phyloP scores from a whole-genome alignment of 352 stramenopile genomes.

The Phytophthora sp. region DNA sequence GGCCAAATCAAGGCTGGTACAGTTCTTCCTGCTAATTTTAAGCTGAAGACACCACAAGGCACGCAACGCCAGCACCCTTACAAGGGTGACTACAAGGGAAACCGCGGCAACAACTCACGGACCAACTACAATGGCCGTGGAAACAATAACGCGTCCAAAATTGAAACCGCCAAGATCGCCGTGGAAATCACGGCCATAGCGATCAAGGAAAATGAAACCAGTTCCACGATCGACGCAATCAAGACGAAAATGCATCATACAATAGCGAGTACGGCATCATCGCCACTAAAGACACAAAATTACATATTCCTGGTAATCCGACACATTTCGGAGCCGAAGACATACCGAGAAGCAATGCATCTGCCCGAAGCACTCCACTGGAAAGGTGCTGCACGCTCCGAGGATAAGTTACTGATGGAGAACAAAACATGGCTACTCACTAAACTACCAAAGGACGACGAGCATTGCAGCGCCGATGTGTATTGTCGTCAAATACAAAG shows the following conservation, averaged over 20 bases:
- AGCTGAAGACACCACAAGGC: background rate
- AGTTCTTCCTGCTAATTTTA: slow-evolving; percentile 17
- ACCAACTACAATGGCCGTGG: background rate
- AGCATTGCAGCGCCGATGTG: background rate
- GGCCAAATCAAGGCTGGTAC: too few species aligned
- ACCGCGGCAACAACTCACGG: background rate
- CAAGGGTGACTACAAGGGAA: slow-evolving; percentile 4
- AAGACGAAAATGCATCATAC: background rate
- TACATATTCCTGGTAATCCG: slow-evolving; percentile 3
- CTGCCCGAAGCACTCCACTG: slow-evolving; percentile 8
- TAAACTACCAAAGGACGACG: background rate
- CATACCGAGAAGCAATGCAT: slow-evolving; percentile 6
- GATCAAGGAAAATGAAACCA: background rate
- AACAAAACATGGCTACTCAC: slow-evolving; percentile 22
- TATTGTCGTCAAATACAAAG: slow-evolving; percentile 27
- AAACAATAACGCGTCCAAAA: background rate
- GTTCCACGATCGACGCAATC: background rate
- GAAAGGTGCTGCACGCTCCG: background rate
- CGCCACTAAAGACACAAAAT: background rate
- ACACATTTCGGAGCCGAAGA: slow-evolving; percentile 15
- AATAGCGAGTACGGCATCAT: slow-evolving; percentile 14
- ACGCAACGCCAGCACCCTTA: background rate
- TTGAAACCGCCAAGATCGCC: too few species aligned
- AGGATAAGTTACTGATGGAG: slow-evolving; percentile 12
- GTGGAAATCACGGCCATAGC: background rate